A percentile compares a stretch with the other conserved stretches of the same genome.
These are phyloP conservation scores for Erythrophleum fordii DNA, from an alignment of 306 rosid genomes.

Conservation along the genomic window DNA sequence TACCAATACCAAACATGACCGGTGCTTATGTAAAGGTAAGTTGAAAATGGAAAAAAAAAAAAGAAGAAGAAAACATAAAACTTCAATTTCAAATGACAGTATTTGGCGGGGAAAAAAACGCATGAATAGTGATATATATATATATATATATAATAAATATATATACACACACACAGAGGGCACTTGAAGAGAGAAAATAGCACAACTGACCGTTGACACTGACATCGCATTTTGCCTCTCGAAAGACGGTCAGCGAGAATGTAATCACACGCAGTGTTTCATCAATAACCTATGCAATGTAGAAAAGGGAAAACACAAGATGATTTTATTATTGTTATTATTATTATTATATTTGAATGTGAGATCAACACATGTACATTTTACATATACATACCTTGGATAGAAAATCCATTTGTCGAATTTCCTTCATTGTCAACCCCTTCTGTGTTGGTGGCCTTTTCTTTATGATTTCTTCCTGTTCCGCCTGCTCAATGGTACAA, in stretches of 20 bases:
- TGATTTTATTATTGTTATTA: background rate
- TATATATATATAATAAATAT: no score
- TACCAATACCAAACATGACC: no score
- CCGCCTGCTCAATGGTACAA: conserved; percentile 45
- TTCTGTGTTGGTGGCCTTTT: conserved; percentile 57
- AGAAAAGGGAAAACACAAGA: background rate
- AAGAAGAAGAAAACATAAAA: no score
- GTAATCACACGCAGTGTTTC: conserved; percentile 73
- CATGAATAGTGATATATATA: no score
- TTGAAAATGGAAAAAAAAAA: no score
- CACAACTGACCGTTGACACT: conserved; percentile 48
- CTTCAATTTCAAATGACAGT: no score
- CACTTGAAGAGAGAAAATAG: background rate
- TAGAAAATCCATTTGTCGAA: conserved; percentile 62
- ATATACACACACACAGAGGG: no score
- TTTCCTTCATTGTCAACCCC: conserved; percentile 56
- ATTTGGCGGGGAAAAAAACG: no score
- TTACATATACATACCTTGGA: conserved; percentile 36
- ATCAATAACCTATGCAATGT: conserved; percentile 61
- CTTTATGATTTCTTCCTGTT: conserved; percentile 58
- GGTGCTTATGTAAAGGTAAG: no score
- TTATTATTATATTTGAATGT: background rate
- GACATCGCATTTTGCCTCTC: conserved; percentile 65
- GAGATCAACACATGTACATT: background rate
- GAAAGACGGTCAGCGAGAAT: conserved; percentile 61